Evolutionary conservation across 1,139 yeast species (phyloP), one percentile per base, ranked within the genome.

Genomic region (Taphrina communis): DNA sequence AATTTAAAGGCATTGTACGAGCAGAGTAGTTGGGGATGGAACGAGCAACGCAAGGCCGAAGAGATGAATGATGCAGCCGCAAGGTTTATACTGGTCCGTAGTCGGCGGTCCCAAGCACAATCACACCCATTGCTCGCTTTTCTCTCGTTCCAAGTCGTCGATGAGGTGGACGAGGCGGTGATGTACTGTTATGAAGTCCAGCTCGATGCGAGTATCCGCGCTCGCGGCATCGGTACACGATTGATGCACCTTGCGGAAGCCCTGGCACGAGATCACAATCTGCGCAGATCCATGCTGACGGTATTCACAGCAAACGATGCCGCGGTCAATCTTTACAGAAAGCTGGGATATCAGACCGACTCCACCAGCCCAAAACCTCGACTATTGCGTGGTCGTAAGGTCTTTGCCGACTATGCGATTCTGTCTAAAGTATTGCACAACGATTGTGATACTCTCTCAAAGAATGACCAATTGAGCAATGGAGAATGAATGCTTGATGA

Each of bases 11-110:
- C n/a, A 8, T 12, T 21, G 17, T 58, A 58, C 31, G 62, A 44
- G 42, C 21, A 42, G 25, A 58, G 62, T 39, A 44, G 53, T n/a
- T 58, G 62, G 62, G 62, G 62, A 21, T 58, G 62, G 62, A 25
- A 19, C 42, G 38, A 38, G 53, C 25, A 42, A 6, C 39, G 35
- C n/a, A 58, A 58, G 62, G 7, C n/a, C 36, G 53, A 14, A 21
- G 62, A 58, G 25, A 44, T 58, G 53, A 7, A 14, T 42, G 53
- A 58, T 9, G 51, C 38, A 2, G 52, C 31, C 2, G 46, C 62
- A 6, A 6, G 53, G 4, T 58, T 44, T 53, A 14, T 58, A 17
- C 19, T 58, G 41, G 42, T 58, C 3, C 31, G 21, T 5, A 12
- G 25, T 21, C 31, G 12, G 12, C 31, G 31, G 2, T 25, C 31